Evolutionary conservation across 1,284 basidiomycete species (phyloP).

Genomic region (Anthracocystis panici-leucophaei): DNA sequence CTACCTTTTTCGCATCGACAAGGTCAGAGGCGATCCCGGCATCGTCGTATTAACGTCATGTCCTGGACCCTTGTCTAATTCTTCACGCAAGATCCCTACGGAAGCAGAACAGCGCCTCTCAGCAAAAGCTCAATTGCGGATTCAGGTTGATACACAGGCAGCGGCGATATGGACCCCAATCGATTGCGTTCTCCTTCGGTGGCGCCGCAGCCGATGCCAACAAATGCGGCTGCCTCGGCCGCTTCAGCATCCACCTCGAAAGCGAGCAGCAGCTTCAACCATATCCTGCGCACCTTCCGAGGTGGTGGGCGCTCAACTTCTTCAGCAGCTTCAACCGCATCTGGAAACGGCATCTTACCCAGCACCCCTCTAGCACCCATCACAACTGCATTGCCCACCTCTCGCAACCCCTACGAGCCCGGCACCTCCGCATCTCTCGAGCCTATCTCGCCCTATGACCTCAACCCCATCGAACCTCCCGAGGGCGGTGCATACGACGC

Average conservation of each 20-base stretch:
- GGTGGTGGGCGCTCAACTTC: slow-evolving; percentile 28
- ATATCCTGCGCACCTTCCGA: slow-evolving; percentile 45
- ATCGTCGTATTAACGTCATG: not conserved
- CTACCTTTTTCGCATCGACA: not conserved
- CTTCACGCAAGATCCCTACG: not conserved
- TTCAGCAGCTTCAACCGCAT: slow-evolving; percentile 17
- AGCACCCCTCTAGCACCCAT: slow-evolving; percentile 41
- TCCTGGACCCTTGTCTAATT: not conserved
- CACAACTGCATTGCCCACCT: slow-evolving; percentile 37
- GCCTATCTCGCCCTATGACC: slow-evolving; percentile 41
- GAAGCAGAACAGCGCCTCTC: not conserved
- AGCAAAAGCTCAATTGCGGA: not conserved
- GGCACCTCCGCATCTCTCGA: slow-evolving; percentile 25
- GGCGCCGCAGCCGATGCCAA: slow-evolving; percentile 19
- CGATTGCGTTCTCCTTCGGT: slow-evolving; percentile 33
- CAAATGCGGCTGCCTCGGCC: slow-evolving; percentile 20
- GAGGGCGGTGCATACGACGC: slow-evolving; percentile 32
- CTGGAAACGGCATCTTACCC: slow-evolving; percentile 32
- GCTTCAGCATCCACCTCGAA: slow-evolving; percentile 25
- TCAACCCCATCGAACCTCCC: slow-evolving; percentile 34
- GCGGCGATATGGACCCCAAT: slow-evolving; percentile 29
- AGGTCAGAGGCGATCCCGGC: not conserved
- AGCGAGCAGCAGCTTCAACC: slow-evolving; percentile 41
- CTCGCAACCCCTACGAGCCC: slow-evolving; percentile 23
- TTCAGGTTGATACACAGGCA: not conserved